Evolutionary conservation across 1,284 basidiomycete species (phyloP).

Genomic region (Sporisorium reilianum): DNA sequence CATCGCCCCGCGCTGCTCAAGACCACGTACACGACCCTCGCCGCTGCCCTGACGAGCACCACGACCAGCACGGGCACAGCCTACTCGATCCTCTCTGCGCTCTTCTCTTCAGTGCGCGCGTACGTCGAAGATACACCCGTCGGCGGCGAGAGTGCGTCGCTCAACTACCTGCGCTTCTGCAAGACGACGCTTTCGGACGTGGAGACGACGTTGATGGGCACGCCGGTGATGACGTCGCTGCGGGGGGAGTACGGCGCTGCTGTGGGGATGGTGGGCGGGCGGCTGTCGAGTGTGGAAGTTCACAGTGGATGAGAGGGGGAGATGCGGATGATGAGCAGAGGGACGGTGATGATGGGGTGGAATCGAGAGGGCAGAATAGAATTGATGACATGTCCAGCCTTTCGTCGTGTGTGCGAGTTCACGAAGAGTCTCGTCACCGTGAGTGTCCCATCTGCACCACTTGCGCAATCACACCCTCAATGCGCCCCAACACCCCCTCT

Average conservation of each 20-base stretch:
- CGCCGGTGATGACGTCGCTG: slow-evolving; percentile 11
- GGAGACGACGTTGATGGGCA: neutral
- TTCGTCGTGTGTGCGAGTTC: too few relatives aligned
- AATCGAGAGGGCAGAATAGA: neutral
- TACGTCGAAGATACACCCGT: slow-evolving; percentile 40
- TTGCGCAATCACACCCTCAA: too few relatives aligned
- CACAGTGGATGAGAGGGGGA: neutral
- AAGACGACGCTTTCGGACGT: slow-evolving; percentile 13
- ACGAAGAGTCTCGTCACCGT: too few relatives aligned
- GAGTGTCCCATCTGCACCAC: too few relatives aligned
- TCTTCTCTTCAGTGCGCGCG: slow-evolving; percentile 34
- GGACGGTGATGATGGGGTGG: neutral
- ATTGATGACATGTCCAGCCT: neutral
- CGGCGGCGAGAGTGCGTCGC: neutral
- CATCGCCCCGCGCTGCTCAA: slow-evolving; percentile 16
- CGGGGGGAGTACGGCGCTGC: slow-evolving; percentile 1
- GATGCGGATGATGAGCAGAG: neutral
- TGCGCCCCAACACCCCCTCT: too few relatives aligned
- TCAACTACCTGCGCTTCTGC: slow-evolving; percentile 22
- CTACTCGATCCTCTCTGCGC: slow-evolving; percentile 41
- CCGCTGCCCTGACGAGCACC: slow-evolving; percentile 3
- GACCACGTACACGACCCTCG: slow-evolving; percentile 12
- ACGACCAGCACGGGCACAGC: slow-evolving; percentile 18
- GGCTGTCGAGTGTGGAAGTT: neutral
- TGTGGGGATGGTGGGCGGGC: neutral